These are phyloP conservation scores for Melanogaster broomeanus DNA, from an alignment of 768 basidiomycete genomes.

Conservation along the genomic window DNA sequence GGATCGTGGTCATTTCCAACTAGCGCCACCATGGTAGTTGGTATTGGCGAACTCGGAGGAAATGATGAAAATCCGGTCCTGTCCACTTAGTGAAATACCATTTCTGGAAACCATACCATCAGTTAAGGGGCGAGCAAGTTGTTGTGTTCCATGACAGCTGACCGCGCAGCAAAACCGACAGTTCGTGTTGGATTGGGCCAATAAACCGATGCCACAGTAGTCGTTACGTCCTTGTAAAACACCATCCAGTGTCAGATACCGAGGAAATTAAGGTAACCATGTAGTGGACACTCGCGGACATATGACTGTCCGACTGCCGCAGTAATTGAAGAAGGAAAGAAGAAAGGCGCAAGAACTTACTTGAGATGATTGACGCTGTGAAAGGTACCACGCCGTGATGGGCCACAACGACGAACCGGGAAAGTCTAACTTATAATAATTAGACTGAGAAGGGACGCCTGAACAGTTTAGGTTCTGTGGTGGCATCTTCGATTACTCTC, in stretches of 20 bases:
- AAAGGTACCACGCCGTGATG: background rate
- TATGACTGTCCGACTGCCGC: background rate
- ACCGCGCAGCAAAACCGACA: slow-evolving; percentile 1
- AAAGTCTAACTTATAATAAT: background rate
- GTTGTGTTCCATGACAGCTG: slow-evolving; percentile 2
- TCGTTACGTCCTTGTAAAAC: slow-evolving; percentile 7
- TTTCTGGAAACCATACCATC: slow-evolving; percentile 1
- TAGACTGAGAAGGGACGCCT: background rate
- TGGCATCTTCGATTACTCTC: too few species aligned
- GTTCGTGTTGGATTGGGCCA: background rate
- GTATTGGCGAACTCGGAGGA: slow-evolving; percentile 11
- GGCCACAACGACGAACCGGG: background rate
- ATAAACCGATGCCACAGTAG: slow-evolving; percentile 6
- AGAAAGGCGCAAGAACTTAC: background rate
- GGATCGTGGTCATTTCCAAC: slow-evolving; percentile 13
- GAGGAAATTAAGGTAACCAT: slow-evolving; percentile 3
- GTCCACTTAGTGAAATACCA: slow-evolving; percentile 1
- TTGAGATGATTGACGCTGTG: background rate
- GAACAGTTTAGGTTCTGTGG: too few species aligned
- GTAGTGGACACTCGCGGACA: background rate
- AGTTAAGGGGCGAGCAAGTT: slow-evolving; percentile 3
- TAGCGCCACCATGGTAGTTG: slow-evolving; percentile 11
- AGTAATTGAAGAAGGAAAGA: background rate
- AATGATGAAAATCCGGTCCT: slow-evolving; percentile 6
- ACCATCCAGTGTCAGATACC: slow-evolving; percentile 28